phyloP scores from a whole-genome alignment of 2,329 filamentous ascomycete genomes.

The Colletotrichum sp. region DNA sequence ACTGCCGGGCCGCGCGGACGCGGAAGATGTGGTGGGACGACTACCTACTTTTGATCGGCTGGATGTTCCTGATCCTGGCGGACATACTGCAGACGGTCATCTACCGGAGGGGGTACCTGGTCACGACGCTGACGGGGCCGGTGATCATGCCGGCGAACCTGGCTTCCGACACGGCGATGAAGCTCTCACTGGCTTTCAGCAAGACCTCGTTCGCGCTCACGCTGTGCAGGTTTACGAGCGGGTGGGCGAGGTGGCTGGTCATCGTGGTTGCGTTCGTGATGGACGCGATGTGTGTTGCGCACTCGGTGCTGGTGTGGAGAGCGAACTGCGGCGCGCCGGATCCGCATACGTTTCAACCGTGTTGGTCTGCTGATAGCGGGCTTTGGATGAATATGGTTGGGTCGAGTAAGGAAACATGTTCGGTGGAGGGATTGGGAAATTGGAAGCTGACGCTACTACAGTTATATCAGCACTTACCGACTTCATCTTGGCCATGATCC shows the following conservation, averaged over 20 bases:
- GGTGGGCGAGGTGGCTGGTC: conserved; percentile 43
- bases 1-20: conserved; percentile 34
- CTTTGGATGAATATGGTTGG: not conserved
- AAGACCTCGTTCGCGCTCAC: conserved; percentile 41
- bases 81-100: not conserved
- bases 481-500: conserved; percentile 30
- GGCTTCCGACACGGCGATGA: conserved; percentile 37
- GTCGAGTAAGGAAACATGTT: not conserved
- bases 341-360: not conserved
- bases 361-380: not conserved
- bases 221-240: conserved; percentile 44
- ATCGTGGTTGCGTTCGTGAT: not conserved
- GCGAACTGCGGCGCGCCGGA: not conserved
- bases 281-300: not conserved
- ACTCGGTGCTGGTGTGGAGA: not conserved
- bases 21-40: conserved; percentile 42
- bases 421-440: not conserved
- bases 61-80: conserved; percentile 30
- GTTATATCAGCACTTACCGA: conserved; percentile 22
- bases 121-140: conserved; percentile 42
- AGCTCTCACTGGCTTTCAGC: conserved; percentile 34
- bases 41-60: conserved; percentile 37
- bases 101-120: not conserved
- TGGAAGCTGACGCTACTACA: not conserved
- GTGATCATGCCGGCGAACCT: conserved; percentile 55